Percentiles rank a stretch among this genome's conserved stretches.
Conservation (phyloP, 2,329 filamentous ascomycete species). For the Rutstroemia sp. region DNA sequence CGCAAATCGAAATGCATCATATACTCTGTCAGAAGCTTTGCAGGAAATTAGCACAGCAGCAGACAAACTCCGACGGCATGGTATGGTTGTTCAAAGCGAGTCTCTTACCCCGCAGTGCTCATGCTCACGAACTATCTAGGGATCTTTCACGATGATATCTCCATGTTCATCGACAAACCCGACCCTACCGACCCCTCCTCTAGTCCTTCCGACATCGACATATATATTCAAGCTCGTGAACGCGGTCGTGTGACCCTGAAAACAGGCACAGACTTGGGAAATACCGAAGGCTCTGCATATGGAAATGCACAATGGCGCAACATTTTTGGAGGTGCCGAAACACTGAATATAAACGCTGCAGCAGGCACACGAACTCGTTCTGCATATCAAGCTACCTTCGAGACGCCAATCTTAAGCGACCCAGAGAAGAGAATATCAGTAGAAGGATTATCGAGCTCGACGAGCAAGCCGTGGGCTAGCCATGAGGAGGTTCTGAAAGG, state of each 20-base stretch:
- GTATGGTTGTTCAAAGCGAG: conserved; percentile 40
- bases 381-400: conserved; percentile 80
- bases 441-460: conserved; percentile 75
- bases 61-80: conserved; percentile 71
- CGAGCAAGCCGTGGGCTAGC: conserved; percentile 85
- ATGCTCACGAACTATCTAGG: conserved; percentile 40
- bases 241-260: conserved; percentile 79
- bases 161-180: conserved; percentile 74
- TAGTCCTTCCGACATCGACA: conserved; percentile 70
- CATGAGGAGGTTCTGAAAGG: conserved; percentile 86
- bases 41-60: conserved; percentile 62
- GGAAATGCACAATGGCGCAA: conserved; percentile 83
- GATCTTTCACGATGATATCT: conserved; percentile 79
- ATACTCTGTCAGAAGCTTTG: conserved; percentile 75
- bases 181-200: conserved; percentile 60
- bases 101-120: background rate
- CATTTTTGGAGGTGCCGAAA: conserved; percentile 89
- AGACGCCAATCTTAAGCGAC: conserved; percentile 75
- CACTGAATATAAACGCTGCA: conserved; percentile 78
- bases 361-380: conserved; percentile 85
- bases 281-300: conserved; percentile 89
- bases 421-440: conserved; percentile 73
- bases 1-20: conserved; percentile 56
- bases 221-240: conserved; percentile 72
- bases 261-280: conserved; percentile 90